phyloP scores from a whole-genome alignment of 2,329 filamentous ascomycete species.

The Sclerotinia glacialis region DNA sequence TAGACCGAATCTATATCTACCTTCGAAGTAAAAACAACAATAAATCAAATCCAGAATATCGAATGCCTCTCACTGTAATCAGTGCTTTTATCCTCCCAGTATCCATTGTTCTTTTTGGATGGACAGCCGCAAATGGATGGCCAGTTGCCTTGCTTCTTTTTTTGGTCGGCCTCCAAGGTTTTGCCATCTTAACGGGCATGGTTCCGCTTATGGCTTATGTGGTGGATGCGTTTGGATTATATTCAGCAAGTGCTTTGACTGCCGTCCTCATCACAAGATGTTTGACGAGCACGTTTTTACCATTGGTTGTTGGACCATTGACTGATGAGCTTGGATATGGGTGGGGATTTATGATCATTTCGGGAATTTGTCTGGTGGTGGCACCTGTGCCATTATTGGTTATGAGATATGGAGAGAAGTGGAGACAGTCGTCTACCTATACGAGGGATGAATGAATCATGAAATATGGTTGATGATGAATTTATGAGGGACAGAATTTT shows the following conservation, averaged over 20 bases:
- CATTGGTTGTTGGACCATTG: constrained; percentile 50
- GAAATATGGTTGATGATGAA: background rate
- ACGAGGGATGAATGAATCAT: constrained; percentile 5
- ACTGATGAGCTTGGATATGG: constrained; percentile 48
- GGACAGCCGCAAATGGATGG: constrained; percentile 50
- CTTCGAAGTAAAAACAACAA: constrained; percentile 27
- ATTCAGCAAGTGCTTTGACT: constrained; percentile 45
- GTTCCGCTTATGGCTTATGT: constrained; percentile 50
- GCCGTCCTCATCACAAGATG: constrained; percentile 31
- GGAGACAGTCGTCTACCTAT: constrained; percentile 13
- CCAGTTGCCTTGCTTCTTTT: constrained; percentile 50
- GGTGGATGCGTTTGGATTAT: constrained; percentile 48
- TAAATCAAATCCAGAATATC: constrained; percentile 52
- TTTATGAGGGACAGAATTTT: background rate
- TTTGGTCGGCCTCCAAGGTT: constrained; percentile 47
- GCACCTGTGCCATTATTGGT: constrained; percentile 52
- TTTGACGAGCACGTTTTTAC: constrained; percentile 52
- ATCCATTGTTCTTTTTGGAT: constrained; percentile 56
- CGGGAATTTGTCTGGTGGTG: constrained; percentile 43
- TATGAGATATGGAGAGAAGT: constrained; percentile 47
- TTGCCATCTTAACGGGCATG: constrained; percentile 49
- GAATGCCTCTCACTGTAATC: constrained; percentile 57
- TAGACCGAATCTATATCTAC: constrained; percentile 34
- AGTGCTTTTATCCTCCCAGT: constrained; percentile 54
- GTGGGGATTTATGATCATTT: constrained; percentile 36